Percentiles rank a stretch among this genome's conserved stretches.
Evolutionary conservation across 2,329 filamentous ascomycete genomes (phyloP).

Genomic region (Mycogone perniciosa): DNA sequence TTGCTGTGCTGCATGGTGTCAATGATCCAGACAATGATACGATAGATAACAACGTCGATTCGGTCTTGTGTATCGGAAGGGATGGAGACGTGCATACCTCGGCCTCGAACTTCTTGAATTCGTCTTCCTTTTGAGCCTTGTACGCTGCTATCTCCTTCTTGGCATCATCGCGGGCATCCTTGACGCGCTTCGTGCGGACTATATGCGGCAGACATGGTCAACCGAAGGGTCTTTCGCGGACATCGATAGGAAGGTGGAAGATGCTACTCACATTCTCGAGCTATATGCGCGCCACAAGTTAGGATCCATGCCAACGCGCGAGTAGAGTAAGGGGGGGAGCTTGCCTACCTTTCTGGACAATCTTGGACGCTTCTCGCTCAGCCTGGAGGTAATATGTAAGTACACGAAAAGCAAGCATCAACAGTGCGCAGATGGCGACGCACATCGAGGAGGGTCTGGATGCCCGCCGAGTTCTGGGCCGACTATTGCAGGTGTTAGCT

Average conservation of each 20-base stretch:
- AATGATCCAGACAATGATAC: background rate
- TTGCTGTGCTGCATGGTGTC: slow-evolving; percentile 64
- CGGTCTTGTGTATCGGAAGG: too few relatives aligned
- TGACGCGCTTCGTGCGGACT: slow-evolving; percentile 88
- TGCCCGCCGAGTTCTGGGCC: slow-evolving; percentile 96
- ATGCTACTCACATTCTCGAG: slow-evolving; percentile 71
- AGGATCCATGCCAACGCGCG: background rate
- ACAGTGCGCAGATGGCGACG: slow-evolving; percentile 25
- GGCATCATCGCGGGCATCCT: slow-evolving; percentile 90
- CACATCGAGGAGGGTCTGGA: slow-evolving; percentile 98
- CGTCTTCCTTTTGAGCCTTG: slow-evolving; percentile 79
- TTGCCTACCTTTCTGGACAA: slow-evolving; percentile 83
- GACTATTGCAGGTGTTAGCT: slow-evolving; percentile 51
- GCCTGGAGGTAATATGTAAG: slow-evolving; percentile 52
- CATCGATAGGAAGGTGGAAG: background rate
- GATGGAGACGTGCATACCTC: slow-evolving; percentile 37
- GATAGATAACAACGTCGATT: background rate
- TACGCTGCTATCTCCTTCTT: slow-evolving; percentile 98
- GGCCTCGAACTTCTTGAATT: slow-evolving; percentile 91
- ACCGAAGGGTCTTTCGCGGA: background rate
- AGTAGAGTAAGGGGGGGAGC: slow-evolving; percentile 6
- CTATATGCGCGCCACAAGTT: slow-evolving; percentile 36
- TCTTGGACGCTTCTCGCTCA: slow-evolving; percentile 97
- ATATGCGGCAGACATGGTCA: background rate
- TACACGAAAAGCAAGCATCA: background rate